Evolutionary conservation across 805 yeast species (phyloP).

Genomic region (Yarrowia alimentaria): DNA sequence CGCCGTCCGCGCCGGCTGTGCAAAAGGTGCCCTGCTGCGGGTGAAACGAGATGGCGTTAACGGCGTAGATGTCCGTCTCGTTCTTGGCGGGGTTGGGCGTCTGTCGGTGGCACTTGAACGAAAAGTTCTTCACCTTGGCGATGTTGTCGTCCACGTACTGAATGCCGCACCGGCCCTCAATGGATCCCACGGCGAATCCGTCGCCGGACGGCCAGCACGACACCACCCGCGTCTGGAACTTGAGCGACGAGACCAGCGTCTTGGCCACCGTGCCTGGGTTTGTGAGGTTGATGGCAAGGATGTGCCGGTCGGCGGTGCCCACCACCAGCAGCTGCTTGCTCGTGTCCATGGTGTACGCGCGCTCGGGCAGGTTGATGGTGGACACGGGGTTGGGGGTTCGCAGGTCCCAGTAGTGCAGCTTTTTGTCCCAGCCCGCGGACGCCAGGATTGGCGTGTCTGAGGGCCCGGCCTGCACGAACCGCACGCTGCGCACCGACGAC

Average conservation of each 20-base stretch:
- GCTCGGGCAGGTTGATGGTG: slow-evolving; percentile 79
- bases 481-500: slow-evolving; percentile 69
- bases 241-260: slow-evolving; percentile 69
- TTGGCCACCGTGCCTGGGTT: slow-evolving; percentile 83
- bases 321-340: slow-evolving; percentile 79
- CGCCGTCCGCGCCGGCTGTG: slow-evolving; percentile 94
- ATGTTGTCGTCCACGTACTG: slow-evolving; percentile 75
- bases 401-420: slow-evolving; percentile 91
- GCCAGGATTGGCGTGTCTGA: slow-evolving; percentile 73
- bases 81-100: slow-evolving; percentile 50
- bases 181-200: slow-evolving; percentile 88
- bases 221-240: slow-evolving; percentile 82
- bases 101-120: slow-evolving; percentile 93
- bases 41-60: slow-evolving; percentile 80
- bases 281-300: slow-evolving; percentile 66
- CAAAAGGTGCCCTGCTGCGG: slow-evolving; percentile 87
- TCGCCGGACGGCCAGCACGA: slow-evolving; percentile 87
- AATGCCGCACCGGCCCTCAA: slow-evolving; percentile 94
- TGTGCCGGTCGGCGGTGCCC: slow-evolving; percentile 89
- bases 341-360: slow-evolving; percentile 87
- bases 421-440: slow-evolving; percentile 95
- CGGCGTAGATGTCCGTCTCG: slow-evolving; percentile 71
- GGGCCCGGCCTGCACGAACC: slow-evolving; percentile 84
- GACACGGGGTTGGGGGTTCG: slow-evolving; percentile 75
- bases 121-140: slow-evolving; percentile 64